Conservation (phyloP, 495 filamentous ascomycete genomes). For the Penicillium robsamsonii region DNA sequence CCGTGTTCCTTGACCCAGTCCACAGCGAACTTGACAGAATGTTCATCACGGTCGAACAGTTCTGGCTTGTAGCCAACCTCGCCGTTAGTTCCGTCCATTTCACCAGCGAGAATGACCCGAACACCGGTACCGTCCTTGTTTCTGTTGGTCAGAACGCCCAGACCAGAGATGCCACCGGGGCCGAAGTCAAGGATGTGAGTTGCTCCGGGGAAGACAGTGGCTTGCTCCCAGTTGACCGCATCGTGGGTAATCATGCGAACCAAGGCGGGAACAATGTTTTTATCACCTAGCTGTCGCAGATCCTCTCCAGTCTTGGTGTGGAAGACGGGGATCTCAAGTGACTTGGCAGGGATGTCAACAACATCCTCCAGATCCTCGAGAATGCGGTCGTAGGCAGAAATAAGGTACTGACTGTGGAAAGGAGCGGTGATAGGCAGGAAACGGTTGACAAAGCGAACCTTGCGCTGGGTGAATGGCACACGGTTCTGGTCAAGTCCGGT, state of each 20-base stretch:
- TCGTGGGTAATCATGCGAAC: conserved; percentile 92
- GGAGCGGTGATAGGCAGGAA: conserved; percentile 97
- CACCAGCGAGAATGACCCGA: conserved; percentile 87
- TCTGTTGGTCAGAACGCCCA: conserved; percentile 94
- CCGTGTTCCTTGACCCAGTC: conserved; percentile 98
- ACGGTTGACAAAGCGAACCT: conserved; percentile 92
- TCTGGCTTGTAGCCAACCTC: conserved; percentile 97
- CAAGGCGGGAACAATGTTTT: conserved; percentile 73
- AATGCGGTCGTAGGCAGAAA: conserved; percentile 73
- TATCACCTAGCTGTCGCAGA: conserved; percentile 60
- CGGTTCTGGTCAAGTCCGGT: conserved; percentile 95
- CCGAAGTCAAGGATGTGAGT: conserved; percentile 97
- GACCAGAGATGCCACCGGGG: conserved; percentile 91
- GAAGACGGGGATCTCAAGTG: conserved; percentile 78
- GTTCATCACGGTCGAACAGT: conserved; percentile 90
- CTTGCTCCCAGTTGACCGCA: conserved; percentile 90
- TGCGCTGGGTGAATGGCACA: conserved; percentile 90
- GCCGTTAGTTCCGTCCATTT: conserved; percentile 81
- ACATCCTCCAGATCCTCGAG: conserved; percentile 84
- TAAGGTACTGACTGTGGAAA: conserved; percentile 94
- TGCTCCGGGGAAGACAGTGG: conserved; percentile 81
- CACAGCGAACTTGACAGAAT: conserved; percentile 92
- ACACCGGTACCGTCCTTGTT: conserved; percentile 98
- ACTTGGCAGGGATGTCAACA: conserved; percentile 63
- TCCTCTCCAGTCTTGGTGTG: conserved; percentile 85